Conservation (phyloP, 2,329 filamentous ascomycete genomes). For the Epichloe sibirici region DNA sequence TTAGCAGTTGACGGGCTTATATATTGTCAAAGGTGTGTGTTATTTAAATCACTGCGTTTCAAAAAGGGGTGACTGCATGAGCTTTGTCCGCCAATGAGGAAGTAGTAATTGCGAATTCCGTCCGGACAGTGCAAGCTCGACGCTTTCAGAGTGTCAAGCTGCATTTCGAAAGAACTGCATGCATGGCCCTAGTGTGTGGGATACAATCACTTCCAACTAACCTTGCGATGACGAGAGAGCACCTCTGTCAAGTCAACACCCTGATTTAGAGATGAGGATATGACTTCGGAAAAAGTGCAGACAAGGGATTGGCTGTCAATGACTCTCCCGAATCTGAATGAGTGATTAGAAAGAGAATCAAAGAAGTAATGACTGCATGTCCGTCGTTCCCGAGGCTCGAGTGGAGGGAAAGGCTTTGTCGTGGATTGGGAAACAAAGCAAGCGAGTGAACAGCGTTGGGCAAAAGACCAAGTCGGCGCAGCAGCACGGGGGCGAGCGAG, state of each 20-base stretch:
- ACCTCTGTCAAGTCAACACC: slow-evolving; percentile 8
- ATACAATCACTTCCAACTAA: slow-evolving; percentile 7
- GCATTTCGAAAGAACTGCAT: not conserved
- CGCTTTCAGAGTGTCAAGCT: not conserved
- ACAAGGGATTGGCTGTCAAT: slow-evolving; percentile 6
- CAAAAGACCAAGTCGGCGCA: slow-evolving; percentile 5
- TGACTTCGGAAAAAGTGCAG: slow-evolving; percentile 3
- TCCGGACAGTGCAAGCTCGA: not conserved
- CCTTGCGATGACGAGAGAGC: slow-evolving; percentile 10
- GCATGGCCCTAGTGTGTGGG: not conserved
- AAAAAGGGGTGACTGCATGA: not conserved
- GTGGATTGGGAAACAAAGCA: slow-evolving; percentile 4
- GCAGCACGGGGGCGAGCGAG: slow-evolving; percentile 4
- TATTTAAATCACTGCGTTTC: not conserved
- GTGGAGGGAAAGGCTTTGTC: not conserved
- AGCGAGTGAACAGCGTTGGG: slow-evolving; percentile 5
- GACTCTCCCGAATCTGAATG: slow-evolving; percentile 7
- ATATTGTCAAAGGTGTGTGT: not conserved
- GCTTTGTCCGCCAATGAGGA: not conserved
- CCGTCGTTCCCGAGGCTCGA: not conserved
- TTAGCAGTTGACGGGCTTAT: not conserved
- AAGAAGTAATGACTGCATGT: not conserved
- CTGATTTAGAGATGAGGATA: not conserved
- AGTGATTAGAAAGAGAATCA: slow-evolving; percentile 3
- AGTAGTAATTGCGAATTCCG: not conserved